Conservation (phyloP, 495 filamentous ascomycete species). For the Chaetomium fimeti region DNA sequence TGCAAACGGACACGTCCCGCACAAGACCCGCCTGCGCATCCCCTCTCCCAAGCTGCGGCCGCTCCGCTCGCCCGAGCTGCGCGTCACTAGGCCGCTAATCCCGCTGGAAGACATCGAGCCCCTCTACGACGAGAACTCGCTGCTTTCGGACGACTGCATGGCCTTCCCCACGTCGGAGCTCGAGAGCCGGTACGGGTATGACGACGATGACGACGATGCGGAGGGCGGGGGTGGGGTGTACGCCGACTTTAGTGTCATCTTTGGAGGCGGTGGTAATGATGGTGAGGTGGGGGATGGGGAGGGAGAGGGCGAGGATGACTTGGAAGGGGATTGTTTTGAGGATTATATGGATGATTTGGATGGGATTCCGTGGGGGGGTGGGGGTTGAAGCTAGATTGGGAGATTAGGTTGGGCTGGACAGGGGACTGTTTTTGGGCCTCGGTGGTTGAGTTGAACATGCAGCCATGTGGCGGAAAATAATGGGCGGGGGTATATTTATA, state of each 20-base stretch:
- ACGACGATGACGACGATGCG: conserved; percentile 38
- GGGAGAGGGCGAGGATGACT: conserved; percentile 19
- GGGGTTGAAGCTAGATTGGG: conserved; percentile 5
- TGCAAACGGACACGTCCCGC: neutral
- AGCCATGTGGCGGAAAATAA: too few species aligned
- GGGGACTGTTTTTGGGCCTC: too few species aligned
- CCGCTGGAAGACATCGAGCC: conserved; percentile 23
- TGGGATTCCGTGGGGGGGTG: conserved; percentile 38
- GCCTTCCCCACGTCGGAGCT: conserved; percentile 48
- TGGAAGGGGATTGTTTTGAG: conserved; percentile 29
- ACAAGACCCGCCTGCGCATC: conserved; percentile 17
- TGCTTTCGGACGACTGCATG: conserved; percentile 28
- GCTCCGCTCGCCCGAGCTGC: conserved; percentile 31
- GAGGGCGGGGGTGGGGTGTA: conserved; percentile 41
- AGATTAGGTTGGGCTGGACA: too few species aligned
- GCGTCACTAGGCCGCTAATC: conserved; percentile 20
- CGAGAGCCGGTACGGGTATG: conserved; percentile 44
- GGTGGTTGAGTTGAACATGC: too few species aligned
- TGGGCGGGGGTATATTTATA: too few species aligned
- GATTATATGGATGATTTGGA: conserved; percentile 40
- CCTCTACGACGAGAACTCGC: neutral
- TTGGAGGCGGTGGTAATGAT: conserved; percentile 33
- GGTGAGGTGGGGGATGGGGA: conserved; percentile 27
- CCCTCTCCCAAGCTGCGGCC: conserved; percentile 28
- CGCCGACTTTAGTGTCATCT: conserved; percentile 49